These are phyloP conservation scores for Arctostaphylos glauca DNA, from an alignment of 148 eudicot species.

Conservation along the genomic window DNA sequence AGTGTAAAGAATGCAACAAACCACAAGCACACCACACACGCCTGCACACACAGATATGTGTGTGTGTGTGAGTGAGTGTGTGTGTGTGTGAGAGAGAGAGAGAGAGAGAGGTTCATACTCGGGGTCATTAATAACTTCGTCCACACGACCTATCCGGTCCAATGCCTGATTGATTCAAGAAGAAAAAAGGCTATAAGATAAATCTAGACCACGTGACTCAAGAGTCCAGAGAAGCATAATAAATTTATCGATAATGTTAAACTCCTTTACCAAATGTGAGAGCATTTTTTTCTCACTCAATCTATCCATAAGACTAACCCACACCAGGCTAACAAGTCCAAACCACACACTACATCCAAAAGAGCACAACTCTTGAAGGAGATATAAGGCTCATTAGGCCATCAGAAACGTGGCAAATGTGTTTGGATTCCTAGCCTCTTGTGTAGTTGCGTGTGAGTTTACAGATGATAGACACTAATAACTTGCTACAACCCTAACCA, in stretches of 20 bases:
- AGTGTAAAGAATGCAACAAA: background rate
- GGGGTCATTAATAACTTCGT: conserved; percentile 89
- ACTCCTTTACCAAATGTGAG: background rate
- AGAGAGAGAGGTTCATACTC: conserved; percentile 55
- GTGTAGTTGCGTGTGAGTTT: background rate
- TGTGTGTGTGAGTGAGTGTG: too few species aligned
- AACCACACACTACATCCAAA: background rate
- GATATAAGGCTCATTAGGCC: background rate
- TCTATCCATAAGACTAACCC: background rate
- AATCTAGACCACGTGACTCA: background rate
- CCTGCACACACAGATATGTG: background rate
- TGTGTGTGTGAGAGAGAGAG: background rate
- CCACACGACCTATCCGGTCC: conserved; percentile 86
- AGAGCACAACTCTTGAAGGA: background rate
- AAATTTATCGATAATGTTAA: background rate
- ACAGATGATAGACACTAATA: background rate
- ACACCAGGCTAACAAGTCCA: background rate
- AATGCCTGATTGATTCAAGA: conserved; percentile 58
- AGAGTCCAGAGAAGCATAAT: background rate
- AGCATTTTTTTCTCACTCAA: background rate
- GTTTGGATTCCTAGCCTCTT: background rate
- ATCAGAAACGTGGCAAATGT: background rate
- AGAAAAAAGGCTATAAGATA: background rate
- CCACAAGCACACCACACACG: background rate
- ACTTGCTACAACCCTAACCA: background rate